phyloP scores from a whole-genome alignment of 805 yeast genomes.

The Ogataea minuta region DNA sequence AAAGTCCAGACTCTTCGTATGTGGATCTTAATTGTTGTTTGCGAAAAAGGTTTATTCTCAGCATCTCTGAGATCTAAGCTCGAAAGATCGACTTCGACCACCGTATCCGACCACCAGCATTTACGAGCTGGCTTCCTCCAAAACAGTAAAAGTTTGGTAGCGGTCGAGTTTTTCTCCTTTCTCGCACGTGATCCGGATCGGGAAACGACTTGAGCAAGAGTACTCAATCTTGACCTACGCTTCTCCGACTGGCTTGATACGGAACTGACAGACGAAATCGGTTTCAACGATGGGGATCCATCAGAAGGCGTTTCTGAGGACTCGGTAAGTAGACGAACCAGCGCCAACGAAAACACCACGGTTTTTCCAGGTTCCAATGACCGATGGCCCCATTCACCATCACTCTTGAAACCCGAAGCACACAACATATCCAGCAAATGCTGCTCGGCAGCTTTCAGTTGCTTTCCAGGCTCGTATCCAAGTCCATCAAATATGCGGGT shows the following conservation, averaged over 20 bases:
- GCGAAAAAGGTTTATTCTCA: constrained; percentile 29
- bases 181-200: constrained; percentile 36
- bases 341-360: constrained; percentile 78
- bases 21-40: constrained; percentile 64
- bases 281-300: constrained; percentile 35
- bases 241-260: constrained; percentile 25
- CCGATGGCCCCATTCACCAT: constrained; percentile 83
- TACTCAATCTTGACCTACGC: constrained; percentile 57
- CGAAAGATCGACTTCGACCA: constrained; percentile 43
- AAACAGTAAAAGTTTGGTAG: constrained; percentile 71
- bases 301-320: constrained; percentile 15
- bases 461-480: constrained; percentile 54
- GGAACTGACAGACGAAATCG: constrained; percentile 25
- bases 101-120: constrained; percentile 93
- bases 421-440: constrained; percentile 94
- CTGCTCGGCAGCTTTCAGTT: constrained; percentile 85
- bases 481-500: constrained; percentile 75
- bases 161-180: constrained; percentile 37
- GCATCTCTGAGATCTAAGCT: constrained; percentile 24
- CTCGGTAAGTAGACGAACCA: constrained; percentile 52
- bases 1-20: constrained; percentile 95
- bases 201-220: constrained; percentile 59
- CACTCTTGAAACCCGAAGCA: constrained; percentile 71
- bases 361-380: constrained; percentile 85
- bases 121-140: constrained; percentile 99